Conservation (phyloP, 176 grass and related monocot genomes). For the Phoenix dactylifera region DNA sequence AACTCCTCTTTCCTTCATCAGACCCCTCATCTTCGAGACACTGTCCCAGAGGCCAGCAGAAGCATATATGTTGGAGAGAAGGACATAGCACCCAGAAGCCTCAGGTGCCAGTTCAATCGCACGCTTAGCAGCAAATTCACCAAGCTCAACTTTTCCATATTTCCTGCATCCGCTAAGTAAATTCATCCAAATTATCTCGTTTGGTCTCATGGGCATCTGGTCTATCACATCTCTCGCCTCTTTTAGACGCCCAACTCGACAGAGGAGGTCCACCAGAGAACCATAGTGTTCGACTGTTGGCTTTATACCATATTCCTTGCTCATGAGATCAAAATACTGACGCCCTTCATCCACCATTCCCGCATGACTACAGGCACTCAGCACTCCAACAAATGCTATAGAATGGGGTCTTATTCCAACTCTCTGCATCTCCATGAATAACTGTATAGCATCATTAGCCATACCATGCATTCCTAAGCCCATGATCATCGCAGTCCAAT, state of each 20-base stretch:
- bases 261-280: slow-evolving; percentile 6
- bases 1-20: slow-evolving; percentile 11
- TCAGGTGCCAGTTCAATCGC: not conserved
- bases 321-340: slow-evolving; percentile 3
- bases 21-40: not conserved
- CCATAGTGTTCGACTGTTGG: slow-evolving; percentile 1
- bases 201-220: slow-evolving; percentile 3
- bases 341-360: slow-evolving; percentile 1
- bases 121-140: not conserved
- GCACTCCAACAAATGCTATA: not conserved
- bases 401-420: slow-evolving; percentile 1
- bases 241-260: not conserved
- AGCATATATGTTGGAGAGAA: slow-evolving; percentile 10
- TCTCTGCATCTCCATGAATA: not conserved
- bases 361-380: slow-evolving; percentile 11
- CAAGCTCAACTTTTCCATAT: slow-evolving; percentile 5
- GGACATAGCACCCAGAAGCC: not conserved
- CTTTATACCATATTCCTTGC: not conserved
- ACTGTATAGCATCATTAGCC: not conserved
- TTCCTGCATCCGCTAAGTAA: slow-evolving; percentile 2
- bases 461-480: slow-evolving; percentile 8
- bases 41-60: not conserved
- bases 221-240: slow-evolving; percentile 3
- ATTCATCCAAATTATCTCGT: slow-evolving; percentile 9
- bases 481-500: slow-evolving; percentile 12